These are phyloP conservation scores for Dalechampia spathulata DNA, from an alignment of 441 rosid genomes.

Conservation along the genomic window DNA sequence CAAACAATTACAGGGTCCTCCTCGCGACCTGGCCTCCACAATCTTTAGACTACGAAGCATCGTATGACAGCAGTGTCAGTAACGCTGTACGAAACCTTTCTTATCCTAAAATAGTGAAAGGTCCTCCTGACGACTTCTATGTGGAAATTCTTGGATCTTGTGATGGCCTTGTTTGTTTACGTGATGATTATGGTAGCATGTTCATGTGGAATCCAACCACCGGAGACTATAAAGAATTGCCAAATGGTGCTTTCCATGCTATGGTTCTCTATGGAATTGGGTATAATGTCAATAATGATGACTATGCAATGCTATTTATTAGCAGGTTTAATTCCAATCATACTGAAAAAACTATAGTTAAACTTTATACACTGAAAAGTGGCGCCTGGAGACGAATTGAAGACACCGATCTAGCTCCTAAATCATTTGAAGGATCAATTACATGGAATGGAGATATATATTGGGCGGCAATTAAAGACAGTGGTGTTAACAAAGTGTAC, in stretches of 20 bases:
- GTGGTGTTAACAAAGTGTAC: neutral
- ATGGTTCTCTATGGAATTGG: slow-evolving; percentile 2
- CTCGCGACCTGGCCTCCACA: slow-evolving; percentile 4
- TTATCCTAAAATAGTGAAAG: neutral
- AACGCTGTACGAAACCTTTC: neutral
- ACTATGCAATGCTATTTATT: neutral
- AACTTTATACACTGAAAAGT: slow-evolving; percentile 8
- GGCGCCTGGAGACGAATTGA: slow-evolving; percentile 2
- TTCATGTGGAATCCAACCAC: slow-evolving; percentile 15
- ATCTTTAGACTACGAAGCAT: slow-evolving; percentile 5
- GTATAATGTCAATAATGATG: slow-evolving; percentile 5
- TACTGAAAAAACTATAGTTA: neutral
- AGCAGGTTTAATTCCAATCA: neutral
- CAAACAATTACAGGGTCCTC: neutral
- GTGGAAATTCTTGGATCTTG: neutral
- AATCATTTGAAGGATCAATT: neutral
- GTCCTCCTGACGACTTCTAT: neutral
- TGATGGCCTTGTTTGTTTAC: slow-evolving; percentile 9
- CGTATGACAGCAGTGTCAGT: neutral
- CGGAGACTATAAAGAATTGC: neutral
- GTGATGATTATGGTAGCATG: neutral
- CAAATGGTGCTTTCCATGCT: neutral
- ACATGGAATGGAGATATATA: slow-evolving; percentile 9
- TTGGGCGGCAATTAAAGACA: neutral
- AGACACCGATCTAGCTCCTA: neutral